phyloP scores from a whole-genome alignment of 169 alveolate species.

The Condylostoma magnum region DNA sequence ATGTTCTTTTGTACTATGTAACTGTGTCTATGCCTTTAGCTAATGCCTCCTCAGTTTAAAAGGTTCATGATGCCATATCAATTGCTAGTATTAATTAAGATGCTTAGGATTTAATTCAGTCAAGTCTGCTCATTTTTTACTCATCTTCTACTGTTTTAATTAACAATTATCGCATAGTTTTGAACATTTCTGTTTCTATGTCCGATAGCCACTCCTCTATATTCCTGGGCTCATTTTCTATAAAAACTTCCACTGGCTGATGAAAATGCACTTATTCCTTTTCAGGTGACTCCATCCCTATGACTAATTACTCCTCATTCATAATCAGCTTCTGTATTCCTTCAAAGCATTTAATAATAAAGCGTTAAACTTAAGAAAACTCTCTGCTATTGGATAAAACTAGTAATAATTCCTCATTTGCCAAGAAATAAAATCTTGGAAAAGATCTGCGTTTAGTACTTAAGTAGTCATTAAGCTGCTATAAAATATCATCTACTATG shows the following conservation, averaged over 20 bases:
- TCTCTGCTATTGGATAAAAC: constrained; percentile 85
- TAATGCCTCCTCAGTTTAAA: constrained; percentile 60
- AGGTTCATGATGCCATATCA: constrained; percentile 68
- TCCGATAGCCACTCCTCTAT: constrained; percentile 83
- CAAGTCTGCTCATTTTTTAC: constrained; percentile 42
- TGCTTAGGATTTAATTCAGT: constrained; percentile 79
- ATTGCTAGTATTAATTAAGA: constrained; percentile 72
- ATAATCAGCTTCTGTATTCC: constrained; percentile 77
- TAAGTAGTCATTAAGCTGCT: constrained; percentile 76
- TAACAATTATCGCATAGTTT: constrained; percentile 1
- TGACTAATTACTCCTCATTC: constrained; percentile 32
- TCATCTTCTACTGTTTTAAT: constrained; percentile 35
- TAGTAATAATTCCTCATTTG: constrained; percentile 83
- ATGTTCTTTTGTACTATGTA: neutral
- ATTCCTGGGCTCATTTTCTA: constrained; percentile 32
- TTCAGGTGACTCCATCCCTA: constrained; percentile 31
- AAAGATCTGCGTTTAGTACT: constrained; percentile 79
- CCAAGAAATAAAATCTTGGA: constrained; percentile 87
- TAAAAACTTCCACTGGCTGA: too few relatives aligned
- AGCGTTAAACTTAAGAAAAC: constrained; percentile 86
- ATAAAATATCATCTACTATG: constrained; percentile 55
- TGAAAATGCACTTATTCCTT: constrained; percentile 42
- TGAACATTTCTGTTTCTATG: constrained; percentile 76
- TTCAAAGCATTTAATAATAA: constrained; percentile 88
- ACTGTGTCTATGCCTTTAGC: neutral